Evolutionary conservation across 768 basidiomycete species (phyloP).

Genomic region (Clavaria fumosa): DNA sequence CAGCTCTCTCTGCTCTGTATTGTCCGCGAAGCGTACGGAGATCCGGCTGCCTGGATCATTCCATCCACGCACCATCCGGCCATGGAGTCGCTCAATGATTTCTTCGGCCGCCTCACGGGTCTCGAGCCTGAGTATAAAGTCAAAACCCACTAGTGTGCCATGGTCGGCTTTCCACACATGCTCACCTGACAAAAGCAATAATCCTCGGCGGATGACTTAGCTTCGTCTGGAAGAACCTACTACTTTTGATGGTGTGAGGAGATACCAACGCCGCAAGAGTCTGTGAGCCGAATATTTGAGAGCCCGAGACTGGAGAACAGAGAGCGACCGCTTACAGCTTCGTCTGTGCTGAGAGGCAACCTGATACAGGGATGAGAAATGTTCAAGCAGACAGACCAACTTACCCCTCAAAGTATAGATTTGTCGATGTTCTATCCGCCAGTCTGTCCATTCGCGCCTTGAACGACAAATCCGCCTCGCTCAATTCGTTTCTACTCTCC

Average conservation of each 20-base stretch:
- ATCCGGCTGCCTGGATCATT: conserved; percentile 64
- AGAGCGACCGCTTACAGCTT: conserved; percentile 27
- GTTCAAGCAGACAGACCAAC: conserved; percentile 14
- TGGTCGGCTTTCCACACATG: conserved; percentile 6
- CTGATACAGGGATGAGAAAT: no score
- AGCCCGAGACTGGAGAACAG: not conserved
- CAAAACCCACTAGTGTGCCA: conserved; percentile 3
- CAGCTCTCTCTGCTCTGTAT: conserved; percentile 59
- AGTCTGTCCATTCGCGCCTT: conserved; percentile 70
- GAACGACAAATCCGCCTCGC: conserved; percentile 31
- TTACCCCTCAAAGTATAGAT: conserved; percentile 69
- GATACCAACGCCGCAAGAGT: conserved; percentile 50
- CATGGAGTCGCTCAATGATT: conserved; percentile 62
- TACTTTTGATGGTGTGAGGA: conserved; percentile 59
- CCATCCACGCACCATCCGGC: conserved; percentile 67
- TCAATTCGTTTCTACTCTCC: not conserved
- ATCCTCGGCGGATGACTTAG: conserved; percentile 63
- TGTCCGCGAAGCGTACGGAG: conserved; percentile 69
- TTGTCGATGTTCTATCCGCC: conserved; percentile 50
- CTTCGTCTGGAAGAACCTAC: conserved; percentile 67
- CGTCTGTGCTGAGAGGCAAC: conserved; percentile 58
- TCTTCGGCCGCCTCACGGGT: conserved; percentile 60
- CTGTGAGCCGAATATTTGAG: conserved; percentile 17
- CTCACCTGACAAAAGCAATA: conserved; percentile 69
- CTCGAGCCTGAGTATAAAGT: conserved; percentile 37